Conservation (phyloP, 2,329 filamentous ascomycete genomes). For the Cordyceps pruinosa region DNA sequence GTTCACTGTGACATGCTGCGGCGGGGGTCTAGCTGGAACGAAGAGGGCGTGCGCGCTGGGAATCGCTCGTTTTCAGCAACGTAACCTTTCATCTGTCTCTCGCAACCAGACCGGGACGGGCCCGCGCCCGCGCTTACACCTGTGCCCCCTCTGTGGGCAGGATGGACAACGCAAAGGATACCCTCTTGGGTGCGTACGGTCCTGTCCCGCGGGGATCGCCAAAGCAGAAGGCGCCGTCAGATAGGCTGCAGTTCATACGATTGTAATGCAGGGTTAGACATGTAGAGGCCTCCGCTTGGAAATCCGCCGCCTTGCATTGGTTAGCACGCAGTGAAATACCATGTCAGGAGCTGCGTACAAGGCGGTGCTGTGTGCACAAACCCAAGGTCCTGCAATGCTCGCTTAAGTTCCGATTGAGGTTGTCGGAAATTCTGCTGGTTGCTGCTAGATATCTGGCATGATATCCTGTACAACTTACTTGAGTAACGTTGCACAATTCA, state of each 20-base stretch:
- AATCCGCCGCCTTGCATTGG: not conserved
- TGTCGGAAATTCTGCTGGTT: not conserved
- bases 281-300: not conserved
- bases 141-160: not conserved
- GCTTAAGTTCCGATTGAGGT: no score
- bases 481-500: no score
- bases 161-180: not conserved
- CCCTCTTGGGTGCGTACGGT: not conserved
- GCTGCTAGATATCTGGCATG: no score
- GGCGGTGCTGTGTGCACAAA: not conserved
- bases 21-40: not conserved
- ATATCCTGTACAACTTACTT: no score
- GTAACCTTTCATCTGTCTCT: not conserved
- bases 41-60: not conserved
- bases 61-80: not conserved
- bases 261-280: not conserved
- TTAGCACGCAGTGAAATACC: no score
- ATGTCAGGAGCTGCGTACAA: not conserved
- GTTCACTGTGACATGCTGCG: not conserved
- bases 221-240: not conserved
- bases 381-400: no score
- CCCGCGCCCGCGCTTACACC: not conserved
- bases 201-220: not conserved
- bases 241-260: not conserved
- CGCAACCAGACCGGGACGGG: not conserved